These are phyloP conservation scores for Tolypocladium tundrense DNA, from an alignment of 2,329 filamentous ascomycete genomes.

Conservation along the genomic window DNA sequence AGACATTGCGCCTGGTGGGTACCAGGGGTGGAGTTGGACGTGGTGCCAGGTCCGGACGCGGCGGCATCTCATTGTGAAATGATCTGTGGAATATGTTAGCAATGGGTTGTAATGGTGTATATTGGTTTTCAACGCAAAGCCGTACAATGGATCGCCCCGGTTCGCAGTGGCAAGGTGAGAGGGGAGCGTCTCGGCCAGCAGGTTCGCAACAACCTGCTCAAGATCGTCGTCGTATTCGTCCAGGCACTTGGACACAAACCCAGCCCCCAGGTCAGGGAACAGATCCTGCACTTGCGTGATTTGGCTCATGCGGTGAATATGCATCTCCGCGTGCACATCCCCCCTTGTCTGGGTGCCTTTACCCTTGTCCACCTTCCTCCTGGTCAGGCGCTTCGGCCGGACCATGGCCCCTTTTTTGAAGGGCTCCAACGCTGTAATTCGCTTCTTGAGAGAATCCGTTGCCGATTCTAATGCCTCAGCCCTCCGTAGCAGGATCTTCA, in stretches of 20 bases:
- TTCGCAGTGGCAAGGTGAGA: constrained; percentile 54
- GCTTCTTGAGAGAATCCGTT: constrained; percentile 45
- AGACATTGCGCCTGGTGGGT: constrained; percentile 59
- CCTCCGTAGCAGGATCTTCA: constrained; percentile 50
- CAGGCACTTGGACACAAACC: constrained; percentile 68
- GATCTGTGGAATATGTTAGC: constrained; percentile 16
- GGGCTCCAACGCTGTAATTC: constrained; percentile 48
- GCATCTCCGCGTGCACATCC: constrained; percentile 40
- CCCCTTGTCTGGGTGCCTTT: constrained; percentile 38
- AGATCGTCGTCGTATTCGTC: constrained; percentile 69
- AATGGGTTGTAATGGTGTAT: neutral
- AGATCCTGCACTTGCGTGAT: constrained; percentile 88
- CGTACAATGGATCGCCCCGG: constrained; percentile 51
- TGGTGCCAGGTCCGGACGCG: constrained; percentile 37
- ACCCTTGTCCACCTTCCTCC: constrained; percentile 53
- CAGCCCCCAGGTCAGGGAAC: constrained; percentile 78
- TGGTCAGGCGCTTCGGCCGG: constrained; percentile 39
- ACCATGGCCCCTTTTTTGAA: constrained; percentile 48
- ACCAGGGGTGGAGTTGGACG: constrained; percentile 46
- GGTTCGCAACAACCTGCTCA: constrained; percentile 69
- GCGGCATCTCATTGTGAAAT: constrained; percentile 12
- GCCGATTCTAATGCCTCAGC: constrained; percentile 38
- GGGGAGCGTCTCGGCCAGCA: constrained; percentile 70
- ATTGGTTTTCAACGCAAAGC: constrained; percentile 5
- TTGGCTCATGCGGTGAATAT: constrained; percentile 73